A percentile compares a stretch with the other conserved stretches of the same genome.
Evolutionary conservation across 1,284 basidiomycete genomes (phyloP).

Genomic region (Cutaneotrichosporon arboriforme): DNA sequence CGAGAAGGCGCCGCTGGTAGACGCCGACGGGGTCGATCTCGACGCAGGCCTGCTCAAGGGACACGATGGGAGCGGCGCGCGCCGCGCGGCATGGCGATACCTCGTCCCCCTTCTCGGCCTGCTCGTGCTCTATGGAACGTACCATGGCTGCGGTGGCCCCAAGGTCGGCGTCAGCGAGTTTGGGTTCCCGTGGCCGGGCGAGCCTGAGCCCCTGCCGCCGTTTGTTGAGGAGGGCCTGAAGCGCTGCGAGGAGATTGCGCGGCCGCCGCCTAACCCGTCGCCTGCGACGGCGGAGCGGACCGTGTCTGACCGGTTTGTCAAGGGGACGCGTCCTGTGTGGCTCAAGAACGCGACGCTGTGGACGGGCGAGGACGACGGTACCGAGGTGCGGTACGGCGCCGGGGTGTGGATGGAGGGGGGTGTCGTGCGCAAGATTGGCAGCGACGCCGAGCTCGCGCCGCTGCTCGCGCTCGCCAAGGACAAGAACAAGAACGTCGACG

Average conservation of each 20-base stretch:
- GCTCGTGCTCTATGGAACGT: background rate
- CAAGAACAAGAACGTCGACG: slow-evolving; percentile 25
- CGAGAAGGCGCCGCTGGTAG: slow-evolving; percentile 7
- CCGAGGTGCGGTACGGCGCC: slow-evolving; percentile 56
- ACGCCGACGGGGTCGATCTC: background rate
- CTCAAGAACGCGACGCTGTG: slow-evolving; percentile 75
- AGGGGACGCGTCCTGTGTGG: slow-evolving; percentile 59
- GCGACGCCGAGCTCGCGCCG: slow-evolving; percentile 23
- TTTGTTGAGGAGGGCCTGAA: slow-evolving; percentile 37
- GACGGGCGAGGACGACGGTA: slow-evolving; percentile 62
- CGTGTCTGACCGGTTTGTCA: slow-evolving; percentile 64
- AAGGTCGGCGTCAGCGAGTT: background rate
- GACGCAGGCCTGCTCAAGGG: background rate
- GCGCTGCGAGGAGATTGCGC: slow-evolving; percentile 35
- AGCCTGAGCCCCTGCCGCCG: slow-evolving; percentile 16
- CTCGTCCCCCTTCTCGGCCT: background rate
- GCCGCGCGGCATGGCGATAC: background rate
- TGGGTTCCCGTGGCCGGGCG: slow-evolving; percentile 12
- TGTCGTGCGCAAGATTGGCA: slow-evolving; percentile 48
- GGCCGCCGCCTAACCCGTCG: slow-evolving; percentile 24
- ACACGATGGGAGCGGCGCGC: background rate
- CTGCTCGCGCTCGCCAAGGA: slow-evolving; percentile 5
- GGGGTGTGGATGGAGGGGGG: slow-evolving; percentile 50
- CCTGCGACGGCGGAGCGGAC: slow-evolving; percentile 54
- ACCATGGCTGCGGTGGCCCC: background rate